Evolutionary conservation across 2,329 filamentous ascomycete species (phyloP).

Genomic region (Xylariaceae sp.): DNA sequence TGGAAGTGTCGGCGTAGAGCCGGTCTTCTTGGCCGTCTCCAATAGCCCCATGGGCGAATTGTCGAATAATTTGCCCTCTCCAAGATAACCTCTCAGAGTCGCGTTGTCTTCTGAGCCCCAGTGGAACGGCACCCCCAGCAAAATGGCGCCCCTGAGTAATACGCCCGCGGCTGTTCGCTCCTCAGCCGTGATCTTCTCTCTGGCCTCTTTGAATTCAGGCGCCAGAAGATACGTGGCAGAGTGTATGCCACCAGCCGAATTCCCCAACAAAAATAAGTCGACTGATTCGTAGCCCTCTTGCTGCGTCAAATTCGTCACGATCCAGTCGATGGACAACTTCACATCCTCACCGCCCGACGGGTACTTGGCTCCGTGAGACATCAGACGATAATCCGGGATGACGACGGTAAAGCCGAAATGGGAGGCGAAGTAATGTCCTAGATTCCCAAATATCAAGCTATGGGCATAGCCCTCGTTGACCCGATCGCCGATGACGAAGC

Average conservation of each 20-base stretch:
- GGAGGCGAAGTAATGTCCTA: conserved; percentile 44
- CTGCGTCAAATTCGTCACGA: conserved; percentile 27
- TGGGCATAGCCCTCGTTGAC: conserved; percentile 31
- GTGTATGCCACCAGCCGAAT: conserved; percentile 46
- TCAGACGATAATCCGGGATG: conserved; percentile 43
- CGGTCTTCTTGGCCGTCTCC: conserved; percentile 20
- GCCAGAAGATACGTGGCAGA: conserved; percentile 40
- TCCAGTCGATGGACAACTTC: conserved; percentile 40
- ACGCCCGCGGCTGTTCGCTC: conserved; percentile 15
- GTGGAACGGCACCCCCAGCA: conserved; percentile 33
- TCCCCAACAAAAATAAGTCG: conserved; percentile 43
- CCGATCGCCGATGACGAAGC: conserved; percentile 39
- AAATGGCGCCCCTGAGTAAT: conserved; percentile 25
- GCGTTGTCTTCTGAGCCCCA: conserved; percentile 28
- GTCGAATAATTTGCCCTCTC: conserved; percentile 27
- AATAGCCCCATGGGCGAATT: conserved; percentile 28
- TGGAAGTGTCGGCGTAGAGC: conserved; percentile 17
- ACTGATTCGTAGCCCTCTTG: conserved; percentile 31
- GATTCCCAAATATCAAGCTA: conserved; percentile 39
- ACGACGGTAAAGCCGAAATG: conserved; percentile 39
- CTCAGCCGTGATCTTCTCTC: conserved; percentile 12
- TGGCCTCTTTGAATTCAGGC: conserved; percentile 25
- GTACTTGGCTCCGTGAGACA: conserved; percentile 42
- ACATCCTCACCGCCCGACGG: conserved; percentile 46
- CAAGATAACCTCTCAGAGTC: conserved; percentile 28